Conservation (phyloP, 163 green algal genomes). For the Coccomyxa subellipsoidea region DNA sequence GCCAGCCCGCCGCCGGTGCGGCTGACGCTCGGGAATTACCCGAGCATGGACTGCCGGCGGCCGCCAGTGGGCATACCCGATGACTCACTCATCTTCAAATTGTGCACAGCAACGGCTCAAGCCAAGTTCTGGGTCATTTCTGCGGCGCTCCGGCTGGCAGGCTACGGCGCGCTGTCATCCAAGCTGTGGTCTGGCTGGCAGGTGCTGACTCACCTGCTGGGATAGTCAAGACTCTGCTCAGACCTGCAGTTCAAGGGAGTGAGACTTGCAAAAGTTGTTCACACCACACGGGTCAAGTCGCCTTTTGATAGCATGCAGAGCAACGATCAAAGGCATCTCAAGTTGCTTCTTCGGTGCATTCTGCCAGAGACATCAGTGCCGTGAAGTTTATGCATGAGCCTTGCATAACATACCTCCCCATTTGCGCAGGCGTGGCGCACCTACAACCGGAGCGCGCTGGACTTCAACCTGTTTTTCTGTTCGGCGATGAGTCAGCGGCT, state of each 20-base stretch:
- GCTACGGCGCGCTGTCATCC: not conserved
- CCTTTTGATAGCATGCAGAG: too few relatives aligned
- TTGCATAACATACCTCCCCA: not conserved
- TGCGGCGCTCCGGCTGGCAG: not conserved
- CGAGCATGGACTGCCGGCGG: not conserved
- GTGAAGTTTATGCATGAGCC: not conserved
- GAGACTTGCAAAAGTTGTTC: too few relatives aligned
- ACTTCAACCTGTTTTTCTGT: constrained; percentile 7
- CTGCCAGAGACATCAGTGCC: not conserved
- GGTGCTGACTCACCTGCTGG: not conserved
- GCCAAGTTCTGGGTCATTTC: constrained; percentile 3
- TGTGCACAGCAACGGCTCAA: not conserved
- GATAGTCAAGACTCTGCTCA: too few relatives aligned
- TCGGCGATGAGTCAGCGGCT: not conserved
- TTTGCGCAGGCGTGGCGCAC: not conserved
- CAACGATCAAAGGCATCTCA: too few relatives aligned
- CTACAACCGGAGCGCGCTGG: constrained; percentile 5
- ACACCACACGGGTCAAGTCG: too few relatives aligned
- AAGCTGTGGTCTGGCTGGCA: constrained; percentile 6
- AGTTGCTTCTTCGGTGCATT: too few relatives aligned
- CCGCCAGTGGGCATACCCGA: not conserved
- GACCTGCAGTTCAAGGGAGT: too few relatives aligned
- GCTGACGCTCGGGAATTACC: not conserved
- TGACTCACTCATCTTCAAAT: not conserved
- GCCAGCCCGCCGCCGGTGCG: not conserved